Percentiles rank a stretch among this genome's conserved stretches.
Conservation (phyloP, 768 basidiomycete genomes). For the Lyophyllum decastes region DNA sequence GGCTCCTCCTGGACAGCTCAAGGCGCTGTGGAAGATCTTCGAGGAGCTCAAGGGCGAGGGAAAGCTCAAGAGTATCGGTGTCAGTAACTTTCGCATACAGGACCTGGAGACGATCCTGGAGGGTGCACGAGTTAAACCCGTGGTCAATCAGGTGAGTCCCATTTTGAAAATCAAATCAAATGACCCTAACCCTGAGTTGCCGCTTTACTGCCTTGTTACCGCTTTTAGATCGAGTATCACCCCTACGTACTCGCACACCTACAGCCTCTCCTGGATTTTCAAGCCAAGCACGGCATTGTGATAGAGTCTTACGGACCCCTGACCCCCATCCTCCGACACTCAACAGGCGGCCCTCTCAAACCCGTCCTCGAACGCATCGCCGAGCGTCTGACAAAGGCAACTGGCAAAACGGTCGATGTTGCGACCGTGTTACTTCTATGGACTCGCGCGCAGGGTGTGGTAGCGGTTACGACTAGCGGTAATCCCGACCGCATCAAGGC, state of each 20-base stretch:
- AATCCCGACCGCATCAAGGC: slow-evolving; percentile 29
- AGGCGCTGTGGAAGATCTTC: slow-evolving; percentile 50
- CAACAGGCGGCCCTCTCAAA: slow-evolving; percentile 37
- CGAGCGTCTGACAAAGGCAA: slow-evolving; percentile 16
- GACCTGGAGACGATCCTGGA: slow-evolving; percentile 44
- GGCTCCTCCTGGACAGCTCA: slow-evolving; percentile 22
- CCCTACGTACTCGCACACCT: slow-evolving; percentile 35
- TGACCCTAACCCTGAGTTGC: not conserved
- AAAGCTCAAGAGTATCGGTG: slow-evolving; percentile 46
- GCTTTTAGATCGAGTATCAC: slow-evolving; percentile 35
- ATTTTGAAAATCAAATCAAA: not conserved
- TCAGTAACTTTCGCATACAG: slow-evolving; percentile 52
- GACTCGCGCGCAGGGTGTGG: slow-evolving; percentile 31
- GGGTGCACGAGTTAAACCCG: slow-evolving; percentile 49
- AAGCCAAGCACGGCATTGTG: slow-evolving; percentile 36
- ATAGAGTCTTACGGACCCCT: slow-evolving; percentile 39
- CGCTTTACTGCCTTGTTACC: not conserved
- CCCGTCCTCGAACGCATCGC: slow-evolving; percentile 33
- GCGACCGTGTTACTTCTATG: slow-evolving; percentile 32
- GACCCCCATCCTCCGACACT: slow-evolving; percentile 37
- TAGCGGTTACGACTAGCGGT: slow-evolving; percentile 33
- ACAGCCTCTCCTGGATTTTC: slow-evolving; percentile 32
- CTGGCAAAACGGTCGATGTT: slow-evolving; percentile 23
- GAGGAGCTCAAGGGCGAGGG: slow-evolving; percentile 47
- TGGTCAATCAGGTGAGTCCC: slow-evolving; percentile 48